Evolutionary conservation across 352 stramenopile species (phyloP).

Genomic region (Pythium scleroteichum): DNA sequence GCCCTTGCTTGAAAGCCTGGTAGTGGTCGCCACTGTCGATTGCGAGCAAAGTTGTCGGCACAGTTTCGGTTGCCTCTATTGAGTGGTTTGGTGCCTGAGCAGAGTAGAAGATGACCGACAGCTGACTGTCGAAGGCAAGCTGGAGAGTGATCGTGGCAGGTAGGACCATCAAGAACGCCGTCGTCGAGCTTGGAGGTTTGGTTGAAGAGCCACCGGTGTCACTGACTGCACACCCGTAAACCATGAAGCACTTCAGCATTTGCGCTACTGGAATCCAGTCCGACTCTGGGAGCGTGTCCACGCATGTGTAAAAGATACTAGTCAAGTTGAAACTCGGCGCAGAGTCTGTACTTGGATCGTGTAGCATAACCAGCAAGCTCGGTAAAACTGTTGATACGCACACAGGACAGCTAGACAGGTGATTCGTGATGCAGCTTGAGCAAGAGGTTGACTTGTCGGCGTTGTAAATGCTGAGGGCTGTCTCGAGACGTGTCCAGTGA

Average conservation of each 20-base stretch:
- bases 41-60: not conserved
- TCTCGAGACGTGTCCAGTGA: not conserved
- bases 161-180: constrained; percentile 8
- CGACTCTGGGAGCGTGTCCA: constrained; percentile 1
- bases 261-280: constrained; percentile 15
- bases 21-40: not conserved
- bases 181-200: not conserved
- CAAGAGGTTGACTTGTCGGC: constrained; percentile 3
- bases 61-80: not conserved
- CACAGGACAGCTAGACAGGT: constrained; percentile 12
- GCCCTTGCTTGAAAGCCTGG: not conserved
- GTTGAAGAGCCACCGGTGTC: not conserved
- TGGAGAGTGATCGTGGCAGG: constrained; percentile 4
- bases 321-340: constrained; percentile 13
- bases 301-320: constrained; percentile 9
- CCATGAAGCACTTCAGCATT: constrained; percentile 17
- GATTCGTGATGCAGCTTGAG: not conserved
- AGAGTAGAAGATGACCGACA: not conserved
- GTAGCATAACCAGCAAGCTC: constrained; percentile 15
- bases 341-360: not conserved
- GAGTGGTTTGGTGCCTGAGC: constrained; percentile 5
- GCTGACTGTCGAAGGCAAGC: not conserved
- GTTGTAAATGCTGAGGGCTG: not conserved
- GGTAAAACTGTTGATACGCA: constrained; percentile 9
- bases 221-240: not conserved